Percentiles rank a stretch among this genome's conserved stretches.
phyloP scores from a whole-genome alignment of 2,329 filamentous ascomycete genomes.

The Fusarium hainanense region DNA sequence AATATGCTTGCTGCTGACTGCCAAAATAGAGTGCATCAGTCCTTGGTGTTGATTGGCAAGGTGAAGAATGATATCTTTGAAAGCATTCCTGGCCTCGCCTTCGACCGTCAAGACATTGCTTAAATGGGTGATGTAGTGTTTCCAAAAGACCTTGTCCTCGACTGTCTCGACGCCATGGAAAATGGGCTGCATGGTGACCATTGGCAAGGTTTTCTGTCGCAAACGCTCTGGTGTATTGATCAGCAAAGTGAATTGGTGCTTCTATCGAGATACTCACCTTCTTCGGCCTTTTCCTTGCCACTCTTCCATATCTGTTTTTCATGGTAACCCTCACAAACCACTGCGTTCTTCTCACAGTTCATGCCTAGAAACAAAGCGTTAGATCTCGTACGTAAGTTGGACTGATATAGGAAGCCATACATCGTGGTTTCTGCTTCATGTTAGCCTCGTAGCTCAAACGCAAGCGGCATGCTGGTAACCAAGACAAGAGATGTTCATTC shows the following conservation, averaged over 20 bases:
- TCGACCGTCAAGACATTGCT: conserved; percentile 86
- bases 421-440: conserved; percentile 53
- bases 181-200: conserved; percentile 70
- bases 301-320: conserved; percentile 89
- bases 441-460: neutral
- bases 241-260: conserved; percentile 8
- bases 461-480: neutral
- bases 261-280: conserved; percentile 59
- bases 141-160: conserved; percentile 82
- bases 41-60: conserved; percentile 83
- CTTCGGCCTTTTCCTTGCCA: conserved; percentile 79
- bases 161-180: conserved; percentile 85
- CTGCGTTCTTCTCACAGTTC: conserved; percentile 94
- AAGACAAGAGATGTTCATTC: neutral
- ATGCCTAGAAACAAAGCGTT: conserved; percentile 64
- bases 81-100: conserved; percentile 83
- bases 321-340: conserved; percentile 90
- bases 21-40: conserved; percentile 90
- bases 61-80: conserved; percentile 84
- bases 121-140: conserved; percentile 83
- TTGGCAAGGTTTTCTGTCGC: conserved; percentile 61
- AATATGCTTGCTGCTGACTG: conserved; percentile 82
- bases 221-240: conserved; percentile 57
- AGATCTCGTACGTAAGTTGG: conserved; percentile 8
- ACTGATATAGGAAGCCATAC: conserved; percentile 52